Evolutionary conservation across 176 grass and related monocot species (phyloP).

Genomic region (Rhynchospora tenuis): DNA sequence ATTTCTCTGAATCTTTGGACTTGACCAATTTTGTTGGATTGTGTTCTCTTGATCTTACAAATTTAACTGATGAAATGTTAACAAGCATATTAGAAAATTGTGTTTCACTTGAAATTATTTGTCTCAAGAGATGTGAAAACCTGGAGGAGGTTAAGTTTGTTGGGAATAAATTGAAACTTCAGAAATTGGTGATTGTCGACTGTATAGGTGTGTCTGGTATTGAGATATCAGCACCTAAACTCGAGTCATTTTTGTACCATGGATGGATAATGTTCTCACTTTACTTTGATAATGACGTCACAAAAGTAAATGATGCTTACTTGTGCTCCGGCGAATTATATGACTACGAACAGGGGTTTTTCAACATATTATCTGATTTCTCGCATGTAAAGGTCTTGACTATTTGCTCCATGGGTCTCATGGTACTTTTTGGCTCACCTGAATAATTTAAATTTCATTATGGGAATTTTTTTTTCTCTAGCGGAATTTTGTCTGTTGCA

Average conservation of each 20-base stretch:
- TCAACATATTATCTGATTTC: constrained; percentile 3
- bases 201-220: constrained; percentile 19
- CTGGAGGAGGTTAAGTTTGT: constrained; percentile 19
- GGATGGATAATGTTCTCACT: neutral
- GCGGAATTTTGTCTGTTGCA: no score
- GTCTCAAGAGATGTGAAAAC: constrained; percentile 23
- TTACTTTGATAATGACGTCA: neutral
- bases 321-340: constrained; percentile 5
- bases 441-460: no score
- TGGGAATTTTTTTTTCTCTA: no score
- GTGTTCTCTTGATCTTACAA: constrained; percentile 22
- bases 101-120: constrained; percentile 29
- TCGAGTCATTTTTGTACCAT: constrained; percentile 39
- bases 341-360: neutral
- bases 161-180: constrained; percentile 26
- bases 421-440: constrained; percentile 5
- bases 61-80: constrained; percentile 20
- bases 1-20: constrained; percentile 7
- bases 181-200: constrained; percentile 17
- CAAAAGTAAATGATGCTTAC: constrained; percentile 32
- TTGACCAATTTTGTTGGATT: constrained; percentile 20
- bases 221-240: constrained; percentile 22
- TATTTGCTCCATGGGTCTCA: constrained; percentile 27
- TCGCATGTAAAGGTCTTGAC: constrained; percentile 31
- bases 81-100: constrained; percentile 15